Evolutionary conservation across 257 asterid species (phyloP).

Genomic region (Scutellaria minor): DNA sequence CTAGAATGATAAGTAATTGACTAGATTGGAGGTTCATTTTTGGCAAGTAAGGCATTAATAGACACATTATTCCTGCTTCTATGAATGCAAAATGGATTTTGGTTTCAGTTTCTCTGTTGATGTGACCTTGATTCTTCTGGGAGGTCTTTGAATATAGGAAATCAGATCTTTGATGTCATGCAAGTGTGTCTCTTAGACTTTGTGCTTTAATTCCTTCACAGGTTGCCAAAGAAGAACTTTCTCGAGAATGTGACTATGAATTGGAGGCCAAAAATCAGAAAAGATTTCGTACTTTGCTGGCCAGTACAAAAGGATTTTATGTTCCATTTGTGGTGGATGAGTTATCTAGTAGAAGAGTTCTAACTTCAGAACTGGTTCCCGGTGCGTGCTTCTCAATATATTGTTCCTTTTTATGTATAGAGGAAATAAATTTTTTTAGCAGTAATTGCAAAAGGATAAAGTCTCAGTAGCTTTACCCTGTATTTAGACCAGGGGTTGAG

Average conservation of each 20-base stretch:
- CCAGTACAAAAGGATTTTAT: slow-evolving; percentile 63
- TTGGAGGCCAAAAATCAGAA: slow-evolving; percentile 86
- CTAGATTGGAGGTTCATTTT: slow-evolving; percentile 25
- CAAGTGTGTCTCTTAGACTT: slow-evolving; percentile 27
- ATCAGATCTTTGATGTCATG: slow-evolving; percentile 17
- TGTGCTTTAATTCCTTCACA: slow-evolving; percentile 38
- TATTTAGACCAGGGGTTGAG: background rate
- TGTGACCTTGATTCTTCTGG: background rate
- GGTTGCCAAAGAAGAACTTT: slow-evolving; percentile 98
- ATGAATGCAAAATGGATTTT: slow-evolving; percentile 13
- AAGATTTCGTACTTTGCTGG: slow-evolving; percentile 68
- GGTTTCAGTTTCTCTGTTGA: slow-evolving; percentile 16
- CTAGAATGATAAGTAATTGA: background rate
- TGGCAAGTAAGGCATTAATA: background rate
- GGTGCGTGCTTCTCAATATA: slow-evolving; percentile 56
- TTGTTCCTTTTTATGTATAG: background rate
- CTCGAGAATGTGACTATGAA: slow-evolving; percentile 88
- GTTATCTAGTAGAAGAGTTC: slow-evolving; percentile 78
- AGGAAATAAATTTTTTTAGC: slow-evolving; percentile 13
- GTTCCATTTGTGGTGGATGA: slow-evolving; percentile 85
- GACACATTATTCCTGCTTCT: background rate
- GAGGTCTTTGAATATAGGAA: background rate
- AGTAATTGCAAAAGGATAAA: slow-evolving; percentile 5
- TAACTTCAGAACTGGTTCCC: slow-evolving; percentile 88
- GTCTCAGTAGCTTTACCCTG: slow-evolving; percentile 10